phyloP scores from a whole-genome alignment of 805 yeast genomes.

The Grigorovia yakushimaensis region DNA sequence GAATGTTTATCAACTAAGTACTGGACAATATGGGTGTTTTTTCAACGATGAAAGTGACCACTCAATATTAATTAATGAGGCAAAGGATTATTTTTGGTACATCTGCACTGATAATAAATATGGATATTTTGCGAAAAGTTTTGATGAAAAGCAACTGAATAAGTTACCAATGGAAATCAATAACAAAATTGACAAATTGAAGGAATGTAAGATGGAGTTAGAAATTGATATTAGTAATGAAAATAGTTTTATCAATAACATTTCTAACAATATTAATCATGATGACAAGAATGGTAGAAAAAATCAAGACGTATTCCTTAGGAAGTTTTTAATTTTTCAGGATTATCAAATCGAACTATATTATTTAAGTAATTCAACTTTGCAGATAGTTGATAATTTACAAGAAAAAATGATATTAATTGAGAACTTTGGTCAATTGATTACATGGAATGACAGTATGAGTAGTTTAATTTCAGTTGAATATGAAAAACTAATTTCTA shows the following conservation, averaged over 20 bases:
- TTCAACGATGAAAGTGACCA: constrained; percentile 59
- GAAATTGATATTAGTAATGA: constrained; percentile 24
- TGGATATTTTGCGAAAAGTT: constrained; percentile 41
- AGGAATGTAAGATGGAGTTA: constrained; percentile 46
- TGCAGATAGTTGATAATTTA: constrained; percentile 36
- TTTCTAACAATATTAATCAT: constrained; percentile 1
- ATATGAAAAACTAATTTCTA: not conserved
- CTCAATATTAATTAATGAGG: constrained; percentile 56
- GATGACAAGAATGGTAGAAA: constrained; percentile 33
- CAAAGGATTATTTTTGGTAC: constrained; percentile 48
- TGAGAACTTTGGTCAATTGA: not conserved
- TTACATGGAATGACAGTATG: not conserved
- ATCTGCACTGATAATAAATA: constrained; percentile 35
- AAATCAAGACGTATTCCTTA: constrained; percentile 50
- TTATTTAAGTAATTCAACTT: constrained; percentile 78
- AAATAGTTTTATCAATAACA: constrained; percentile 70
- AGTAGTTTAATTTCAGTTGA: not conserved
- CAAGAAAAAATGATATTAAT: not conserved
- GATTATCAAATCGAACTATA: constrained; percentile 51
- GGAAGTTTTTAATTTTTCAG: constrained; percentile 47
- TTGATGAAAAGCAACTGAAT: constrained; percentile 10
- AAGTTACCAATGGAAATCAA: constrained; percentile 37
- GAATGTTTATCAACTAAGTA: constrained; percentile 57
- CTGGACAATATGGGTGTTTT: constrained; percentile 83
- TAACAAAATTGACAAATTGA: constrained; percentile 20